A percentile compares a stretch with the other conserved stretches of the same genome.
Conservation (phyloP, 176 grass and related monocot species). For the Thalia dealbata region DNA sequence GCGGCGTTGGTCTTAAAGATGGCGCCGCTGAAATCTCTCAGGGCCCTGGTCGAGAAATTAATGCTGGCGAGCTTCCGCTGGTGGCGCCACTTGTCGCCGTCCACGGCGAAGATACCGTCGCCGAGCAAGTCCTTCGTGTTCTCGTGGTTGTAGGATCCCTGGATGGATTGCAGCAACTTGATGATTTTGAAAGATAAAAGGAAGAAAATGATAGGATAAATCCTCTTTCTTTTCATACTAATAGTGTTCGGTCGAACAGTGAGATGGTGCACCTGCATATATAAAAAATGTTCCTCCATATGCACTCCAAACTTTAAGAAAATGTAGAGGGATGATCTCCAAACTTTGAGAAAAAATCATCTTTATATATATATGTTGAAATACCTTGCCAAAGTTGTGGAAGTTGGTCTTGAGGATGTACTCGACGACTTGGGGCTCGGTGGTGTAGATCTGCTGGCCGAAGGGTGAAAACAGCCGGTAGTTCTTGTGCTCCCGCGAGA, state of each 20-base stretch:
- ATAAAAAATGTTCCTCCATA: too few species aligned
- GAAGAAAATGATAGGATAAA: too few species aligned
- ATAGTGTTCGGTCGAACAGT: too few species aligned
- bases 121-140: background rate
- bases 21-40: slow-evolving; percentile 21
- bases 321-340: too few species aligned
- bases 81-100: slow-evolving; percentile 15
- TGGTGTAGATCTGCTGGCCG: slow-evolving; percentile 36
- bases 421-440: slow-evolving; percentile 40
- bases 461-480: slow-evolving; percentile 36
- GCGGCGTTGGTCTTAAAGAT: slow-evolving; percentile 3
- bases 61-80: slow-evolving; percentile 11
- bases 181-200: too few species aligned
- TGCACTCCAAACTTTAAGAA: too few species aligned
- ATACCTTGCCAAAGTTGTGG: slow-evolving; percentile 49
- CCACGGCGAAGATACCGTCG: slow-evolving; percentile 13
- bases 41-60: background rate
- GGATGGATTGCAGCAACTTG: too few species aligned
- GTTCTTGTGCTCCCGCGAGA: slow-evolving; percentile 28
- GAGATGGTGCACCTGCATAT: too few species aligned
- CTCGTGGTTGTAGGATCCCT: too few species aligned
- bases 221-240: too few species aligned
- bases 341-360: too few species aligned
- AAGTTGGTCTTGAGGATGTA: slow-evolving; percentile 54
- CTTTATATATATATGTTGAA: too few species aligned